Conservation (phyloP, 768 basidiomycete genomes). For the Pleurotus citrinopileatus region DNA sequence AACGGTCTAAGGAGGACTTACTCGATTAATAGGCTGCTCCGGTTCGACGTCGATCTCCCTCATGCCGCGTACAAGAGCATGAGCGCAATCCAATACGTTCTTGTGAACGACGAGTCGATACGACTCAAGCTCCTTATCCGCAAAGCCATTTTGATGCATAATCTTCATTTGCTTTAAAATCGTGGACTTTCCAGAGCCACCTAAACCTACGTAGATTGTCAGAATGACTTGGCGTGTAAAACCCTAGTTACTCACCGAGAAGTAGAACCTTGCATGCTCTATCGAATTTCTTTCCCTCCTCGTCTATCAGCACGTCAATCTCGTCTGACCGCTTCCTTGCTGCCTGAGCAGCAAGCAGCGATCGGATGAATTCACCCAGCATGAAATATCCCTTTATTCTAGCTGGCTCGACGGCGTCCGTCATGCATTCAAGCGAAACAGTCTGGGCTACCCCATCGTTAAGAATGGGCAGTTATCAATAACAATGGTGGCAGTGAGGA, state of each 20-base stretch:
- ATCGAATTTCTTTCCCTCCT: constrained; percentile 77
- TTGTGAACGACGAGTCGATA: constrained; percentile 80
- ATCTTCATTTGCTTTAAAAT: constrained; percentile 99
- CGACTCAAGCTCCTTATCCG: constrained; percentile 67
- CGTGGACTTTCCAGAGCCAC: constrained; percentile 93
- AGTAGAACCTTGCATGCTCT: constrained; percentile 92
- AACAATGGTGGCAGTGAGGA: too few relatives aligned
- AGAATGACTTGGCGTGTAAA: background rate
- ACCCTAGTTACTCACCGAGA: constrained; percentile 61
- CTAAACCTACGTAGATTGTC: constrained; percentile 61
- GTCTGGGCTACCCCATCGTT: too few relatives aligned
- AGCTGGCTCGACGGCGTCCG: too few relatives aligned
- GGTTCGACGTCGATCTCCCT: constrained; percentile 83
- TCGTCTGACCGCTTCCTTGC: constrained; percentile 63
- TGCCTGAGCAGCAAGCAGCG: constrained; percentile 51
- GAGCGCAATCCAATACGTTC: constrained; percentile 86
- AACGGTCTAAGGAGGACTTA: constrained; percentile 25
- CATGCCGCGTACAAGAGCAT: constrained; percentile 83
- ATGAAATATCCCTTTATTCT: too few relatives aligned
- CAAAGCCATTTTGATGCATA: constrained; percentile 91
- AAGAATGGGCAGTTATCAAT: too few relatives aligned
- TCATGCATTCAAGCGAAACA: too few relatives aligned
- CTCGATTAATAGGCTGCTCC: constrained; percentile 60
- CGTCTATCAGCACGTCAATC: constrained; percentile 84
- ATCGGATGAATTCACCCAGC: too few relatives aligned